Evolutionary conservation across 2,329 filamentous ascomycete species (phyloP).

Genomic region (Aschersonia sp.): DNA sequence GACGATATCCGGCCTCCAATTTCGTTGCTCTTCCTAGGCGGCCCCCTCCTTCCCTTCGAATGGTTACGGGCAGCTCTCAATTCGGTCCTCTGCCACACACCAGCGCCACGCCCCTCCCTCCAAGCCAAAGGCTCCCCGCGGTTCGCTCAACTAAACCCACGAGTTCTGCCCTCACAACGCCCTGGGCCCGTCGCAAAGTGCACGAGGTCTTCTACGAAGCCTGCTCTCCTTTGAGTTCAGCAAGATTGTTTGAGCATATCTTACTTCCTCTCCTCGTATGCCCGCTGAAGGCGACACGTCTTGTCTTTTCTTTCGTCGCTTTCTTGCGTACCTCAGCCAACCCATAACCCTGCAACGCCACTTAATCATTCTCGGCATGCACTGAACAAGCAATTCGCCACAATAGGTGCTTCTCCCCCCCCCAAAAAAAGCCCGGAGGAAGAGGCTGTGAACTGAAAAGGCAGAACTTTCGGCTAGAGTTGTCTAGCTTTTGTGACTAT

Average conservation of each 20-base stretch:
- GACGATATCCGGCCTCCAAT: background rate
- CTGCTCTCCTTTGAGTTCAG: too few species aligned
- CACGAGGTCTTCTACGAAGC: too few species aligned
- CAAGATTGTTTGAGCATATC: too few species aligned
- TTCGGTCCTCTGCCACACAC: background rate
- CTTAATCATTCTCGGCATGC: conserved; percentile 4
- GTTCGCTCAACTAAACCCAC: background rate
- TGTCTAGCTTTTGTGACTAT: conserved; percentile 1
- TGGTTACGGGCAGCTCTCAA: background rate
- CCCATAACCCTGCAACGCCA: conserved; percentile 1
- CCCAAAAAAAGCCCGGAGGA: too few species aligned
- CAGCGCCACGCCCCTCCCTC: background rate
- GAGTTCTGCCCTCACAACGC: background rate
- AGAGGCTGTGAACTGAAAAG: too few species aligned
- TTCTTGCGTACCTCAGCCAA: background rate
- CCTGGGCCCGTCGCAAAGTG: too few species aligned
- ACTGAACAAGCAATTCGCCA: conserved; percentile 1
- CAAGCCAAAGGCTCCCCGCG: background rate
- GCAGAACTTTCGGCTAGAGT: too few species aligned
- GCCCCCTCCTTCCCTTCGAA: background rate
- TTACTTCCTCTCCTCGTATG: background rate
- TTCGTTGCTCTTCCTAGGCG: background rate
- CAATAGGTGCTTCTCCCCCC: background rate
- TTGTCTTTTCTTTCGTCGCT: background rate
- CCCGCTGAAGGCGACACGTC: background rate